These are phyloP conservation scores for Trichoderma guizhouense DNA, from an alignment of 2,329 filamentous ascomycete species.

Conservation along the genomic window DNA sequence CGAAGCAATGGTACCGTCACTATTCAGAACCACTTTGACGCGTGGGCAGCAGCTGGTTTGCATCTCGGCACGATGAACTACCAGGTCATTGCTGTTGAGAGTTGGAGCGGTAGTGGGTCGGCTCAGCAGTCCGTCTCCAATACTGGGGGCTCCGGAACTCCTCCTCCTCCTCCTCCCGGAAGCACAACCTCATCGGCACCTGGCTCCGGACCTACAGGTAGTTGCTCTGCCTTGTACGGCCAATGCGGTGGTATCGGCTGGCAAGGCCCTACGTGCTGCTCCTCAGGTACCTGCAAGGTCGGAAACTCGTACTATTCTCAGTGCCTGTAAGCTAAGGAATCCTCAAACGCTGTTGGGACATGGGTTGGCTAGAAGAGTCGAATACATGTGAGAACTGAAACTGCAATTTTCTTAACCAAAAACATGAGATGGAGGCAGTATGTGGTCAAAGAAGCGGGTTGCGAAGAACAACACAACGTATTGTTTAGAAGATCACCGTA, in stretches of 20 bases:
- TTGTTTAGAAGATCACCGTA: neutral
- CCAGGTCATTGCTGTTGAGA: slow-evolving; percentile 54
- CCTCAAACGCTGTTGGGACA: neutral
- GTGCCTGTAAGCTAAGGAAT: neutral
- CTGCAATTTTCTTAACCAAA: neutral
- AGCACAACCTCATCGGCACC: neutral
- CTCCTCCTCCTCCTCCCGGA: neutral
- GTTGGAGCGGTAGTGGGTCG: slow-evolving; percentile 41
- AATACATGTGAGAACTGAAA: neutral
- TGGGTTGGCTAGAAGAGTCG: neutral
- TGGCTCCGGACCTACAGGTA: neutral
- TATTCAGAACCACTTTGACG: slow-evolving; percentile 48
- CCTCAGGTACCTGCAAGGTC: neutral
- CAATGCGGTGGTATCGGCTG: neutral
- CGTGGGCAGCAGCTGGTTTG: slow-evolving; percentile 45
- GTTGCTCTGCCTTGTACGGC: neutral
- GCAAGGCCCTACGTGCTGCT: neutral
- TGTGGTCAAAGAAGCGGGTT: neutral
- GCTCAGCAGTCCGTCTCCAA: neutral
- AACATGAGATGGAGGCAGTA: neutral
- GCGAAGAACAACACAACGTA: neutral
- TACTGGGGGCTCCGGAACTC: neutral
- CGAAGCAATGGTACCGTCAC: slow-evolving; percentile 37
- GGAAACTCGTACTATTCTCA: neutral
- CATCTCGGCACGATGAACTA: slow-evolving; percentile 49